A percentile compares a stretch with the other conserved stretches of the same genome.
These are phyloP conservation scores for Colletotrichum gigasporum DNA, from an alignment of 2,329 filamentous ascomycete species.

Conservation along the genomic window DNA sequence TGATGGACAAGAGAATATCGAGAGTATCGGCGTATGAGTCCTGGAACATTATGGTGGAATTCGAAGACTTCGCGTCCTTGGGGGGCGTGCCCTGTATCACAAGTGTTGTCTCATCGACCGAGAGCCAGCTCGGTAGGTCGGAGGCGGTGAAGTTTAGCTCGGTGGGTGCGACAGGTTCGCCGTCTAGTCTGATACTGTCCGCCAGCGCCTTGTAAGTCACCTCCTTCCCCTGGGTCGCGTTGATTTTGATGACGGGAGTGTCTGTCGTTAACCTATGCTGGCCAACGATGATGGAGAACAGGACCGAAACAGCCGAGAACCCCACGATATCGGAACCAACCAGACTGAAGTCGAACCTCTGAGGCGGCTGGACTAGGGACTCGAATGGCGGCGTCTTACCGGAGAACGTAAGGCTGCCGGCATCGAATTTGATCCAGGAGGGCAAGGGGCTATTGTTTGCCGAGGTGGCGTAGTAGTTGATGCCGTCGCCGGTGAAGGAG, in stretches of 20 bases:
- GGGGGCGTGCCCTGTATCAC: conserved; percentile 72
- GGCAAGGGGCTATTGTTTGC: conserved; percentile 83
- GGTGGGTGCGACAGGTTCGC: conserved; percentile 53
- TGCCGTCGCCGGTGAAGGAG: conserved; percentile 56
- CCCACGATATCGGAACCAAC: conserved; percentile 84
- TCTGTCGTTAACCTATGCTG: conserved; percentile 74
- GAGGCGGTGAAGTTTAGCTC: conserved; percentile 63
- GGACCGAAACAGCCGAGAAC: conserved; percentile 72
- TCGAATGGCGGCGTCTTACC: conserved; percentile 75
- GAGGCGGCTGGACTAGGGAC: conserved; percentile 72
- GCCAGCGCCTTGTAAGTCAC: conserved; percentile 64
- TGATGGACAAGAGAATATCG: conserved; percentile 58
- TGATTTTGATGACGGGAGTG: conserved; percentile 64
- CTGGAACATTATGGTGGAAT: conserved; percentile 69
- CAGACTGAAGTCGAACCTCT: conserved; percentile 76
- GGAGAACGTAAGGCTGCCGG: conserved; percentile 69
- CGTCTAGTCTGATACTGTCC: conserved; percentile 66
- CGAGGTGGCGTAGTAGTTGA: conserved; percentile 82
- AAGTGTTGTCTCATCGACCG: conserved; percentile 70
- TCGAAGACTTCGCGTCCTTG: conserved; percentile 64
- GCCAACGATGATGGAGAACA: conserved; percentile 78
- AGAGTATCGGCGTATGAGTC: conserved; percentile 70
- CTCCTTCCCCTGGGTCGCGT: conserved; percentile 61
- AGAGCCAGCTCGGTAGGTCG: conserved; percentile 74
- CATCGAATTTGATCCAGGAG: conserved; percentile 84